Evolutionary conservation across 192 early-diverging fungal genomes (phyloP).

Genomic region (Kappamyces sp.): DNA sequence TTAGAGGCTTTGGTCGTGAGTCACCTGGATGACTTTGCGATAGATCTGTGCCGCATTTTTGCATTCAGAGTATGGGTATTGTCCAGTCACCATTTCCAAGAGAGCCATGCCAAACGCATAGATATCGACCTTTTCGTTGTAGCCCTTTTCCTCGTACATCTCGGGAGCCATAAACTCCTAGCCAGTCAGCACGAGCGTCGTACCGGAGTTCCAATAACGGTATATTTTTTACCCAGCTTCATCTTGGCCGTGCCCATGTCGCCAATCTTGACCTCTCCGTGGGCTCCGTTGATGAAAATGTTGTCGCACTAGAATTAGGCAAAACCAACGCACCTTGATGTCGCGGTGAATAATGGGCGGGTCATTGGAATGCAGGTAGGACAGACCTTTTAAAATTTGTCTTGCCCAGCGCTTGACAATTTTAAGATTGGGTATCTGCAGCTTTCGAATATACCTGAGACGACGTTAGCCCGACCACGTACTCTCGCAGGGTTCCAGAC

Average conservation of each 20-base stretch:
- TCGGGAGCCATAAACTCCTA: slow-evolving; percentile 27
- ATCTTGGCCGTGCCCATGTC: slow-evolving; percentile 83
- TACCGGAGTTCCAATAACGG: slow-evolving; percentile 73
- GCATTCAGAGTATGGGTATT: slow-evolving; percentile 78
- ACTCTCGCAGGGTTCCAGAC: slow-evolving; percentile 74
- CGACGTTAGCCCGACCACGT: slow-evolving; percentile 14
- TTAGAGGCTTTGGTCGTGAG: not conserved
- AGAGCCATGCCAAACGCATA: slow-evolving; percentile 83
- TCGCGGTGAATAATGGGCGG: slow-evolving; percentile 79
- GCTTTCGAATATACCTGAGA: slow-evolving; percentile 59
- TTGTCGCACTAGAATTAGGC: slow-evolving; percentile 56
- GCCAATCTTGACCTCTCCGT: slow-evolving; percentile 79
- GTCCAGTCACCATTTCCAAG: slow-evolving; percentile 77
- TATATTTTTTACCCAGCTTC: slow-evolving; percentile 80
- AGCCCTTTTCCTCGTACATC: slow-evolving; percentile 79
- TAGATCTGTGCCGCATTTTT: slow-evolving; percentile 75
- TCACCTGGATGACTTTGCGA: slow-evolving; percentile 65
- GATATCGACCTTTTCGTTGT: slow-evolving; percentile 78
- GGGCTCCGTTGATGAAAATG: slow-evolving; percentile 79
- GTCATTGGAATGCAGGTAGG: slow-evolving; percentile 68
- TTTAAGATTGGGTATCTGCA: slow-evolving; percentile 65
- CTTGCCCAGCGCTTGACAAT: slow-evolving; percentile 76
- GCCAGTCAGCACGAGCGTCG: slow-evolving; percentile 68
- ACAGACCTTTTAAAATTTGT: slow-evolving; percentile 71
- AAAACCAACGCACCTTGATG: slow-evolving; percentile 46